These are phyloP conservation scores for Pichia deserticola DNA, from an alignment of 805 yeast genomes.

Conservation along the genomic window DNA sequence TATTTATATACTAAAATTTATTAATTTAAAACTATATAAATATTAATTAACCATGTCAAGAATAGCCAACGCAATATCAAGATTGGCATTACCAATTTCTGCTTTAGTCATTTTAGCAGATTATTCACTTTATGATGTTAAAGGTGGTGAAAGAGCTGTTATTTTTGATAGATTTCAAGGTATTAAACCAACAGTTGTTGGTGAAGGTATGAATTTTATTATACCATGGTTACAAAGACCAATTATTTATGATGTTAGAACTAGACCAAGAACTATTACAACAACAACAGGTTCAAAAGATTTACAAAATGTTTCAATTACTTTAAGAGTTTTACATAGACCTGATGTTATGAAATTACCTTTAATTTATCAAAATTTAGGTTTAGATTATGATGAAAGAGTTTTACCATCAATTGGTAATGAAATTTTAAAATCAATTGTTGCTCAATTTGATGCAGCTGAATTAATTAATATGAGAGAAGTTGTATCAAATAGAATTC, in stretches of 20 bases:
- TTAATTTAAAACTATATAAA: too few species aligned
- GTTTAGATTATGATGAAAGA: constrained; percentile 93
- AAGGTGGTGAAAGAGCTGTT: constrained; percentile 94
- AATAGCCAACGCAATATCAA: constrained; percentile 33
- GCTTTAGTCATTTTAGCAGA: constrained; percentile 64
- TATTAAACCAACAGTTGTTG: constrained; percentile 79
- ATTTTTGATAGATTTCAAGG: constrained; percentile 89
- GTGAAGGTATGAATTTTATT: constrained; percentile 95
- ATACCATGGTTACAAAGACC: constrained; percentile 96
- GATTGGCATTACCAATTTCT: constrained; percentile 66
- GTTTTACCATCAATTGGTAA: constrained; percentile 97
- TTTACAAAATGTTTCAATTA: constrained; percentile 89
- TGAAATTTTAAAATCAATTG: constrained; percentile 93
- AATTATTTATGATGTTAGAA: constrained; percentile 82
- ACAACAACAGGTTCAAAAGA: constrained; percentile 97
- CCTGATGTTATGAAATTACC: constrained; percentile 86
- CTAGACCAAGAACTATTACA: constrained; percentile 89
- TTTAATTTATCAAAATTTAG: constrained; percentile 80
- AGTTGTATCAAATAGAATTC: constrained; percentile 80
- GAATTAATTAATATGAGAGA: constrained; percentile 97
- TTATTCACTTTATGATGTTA: constrained; percentile 85
- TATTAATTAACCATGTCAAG: constrained; percentile 34
- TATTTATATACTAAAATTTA: too few species aligned
- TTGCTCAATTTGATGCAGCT: constrained; percentile 98
- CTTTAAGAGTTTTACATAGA: constrained; percentile 87